Percentiles rank a stretch among this genome's conserved stretches.
Evolutionary conservation across 768 basidiomycete genomes (phyloP).

Genomic region (Floccularia luteovirens): DNA sequence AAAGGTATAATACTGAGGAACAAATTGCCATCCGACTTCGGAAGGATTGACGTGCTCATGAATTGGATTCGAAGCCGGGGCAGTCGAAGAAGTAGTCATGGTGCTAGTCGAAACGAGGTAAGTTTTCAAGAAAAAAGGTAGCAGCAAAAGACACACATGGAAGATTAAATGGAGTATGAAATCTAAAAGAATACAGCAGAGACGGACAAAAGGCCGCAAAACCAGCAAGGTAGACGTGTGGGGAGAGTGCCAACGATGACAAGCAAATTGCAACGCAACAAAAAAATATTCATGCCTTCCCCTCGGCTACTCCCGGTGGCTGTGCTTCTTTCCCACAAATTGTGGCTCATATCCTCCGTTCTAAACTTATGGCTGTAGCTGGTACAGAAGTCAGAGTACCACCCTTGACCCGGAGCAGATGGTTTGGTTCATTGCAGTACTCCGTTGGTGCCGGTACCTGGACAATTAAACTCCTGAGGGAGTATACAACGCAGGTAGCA

Average conservation of each 20-base stretch:
- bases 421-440: too few relatives aligned
- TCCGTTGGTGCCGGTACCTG: too few relatives aligned
- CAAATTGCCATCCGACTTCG: slow-evolving; percentile 99
- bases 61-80: slow-evolving; percentile 24
- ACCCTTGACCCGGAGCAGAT: too few relatives aligned
- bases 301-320: slow-evolving; percentile 19
- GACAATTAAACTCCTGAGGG: too few relatives aligned
- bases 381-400: too few relatives aligned
- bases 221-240: slow-evolving; percentile 13
- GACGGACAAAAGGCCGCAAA: slow-evolving; percentile 16
- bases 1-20: slow-evolving; percentile 98
- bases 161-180: slow-evolving; percentile 21
- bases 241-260: slow-evolving; percentile 20
- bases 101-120: background rate
- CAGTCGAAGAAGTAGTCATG: slow-evolving; percentile 31
- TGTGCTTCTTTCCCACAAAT: too few relatives aligned
- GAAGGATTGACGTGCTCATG: slow-evolving; percentile 74
- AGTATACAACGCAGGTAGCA: too few relatives aligned
- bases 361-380: too few relatives aligned
- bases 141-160: slow-evolving; percentile 15
- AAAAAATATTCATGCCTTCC: slow-evolving; percentile 19
- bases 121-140: background rate
- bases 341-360: too few relatives aligned
- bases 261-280: slow-evolving; percentile 16
- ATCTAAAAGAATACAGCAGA: slow-evolving; percentile 28